Evolutionary conservation across 495 filamentous ascomycete genomes (phyloP).

Genomic region (Daldinia bambusicola): DNA sequence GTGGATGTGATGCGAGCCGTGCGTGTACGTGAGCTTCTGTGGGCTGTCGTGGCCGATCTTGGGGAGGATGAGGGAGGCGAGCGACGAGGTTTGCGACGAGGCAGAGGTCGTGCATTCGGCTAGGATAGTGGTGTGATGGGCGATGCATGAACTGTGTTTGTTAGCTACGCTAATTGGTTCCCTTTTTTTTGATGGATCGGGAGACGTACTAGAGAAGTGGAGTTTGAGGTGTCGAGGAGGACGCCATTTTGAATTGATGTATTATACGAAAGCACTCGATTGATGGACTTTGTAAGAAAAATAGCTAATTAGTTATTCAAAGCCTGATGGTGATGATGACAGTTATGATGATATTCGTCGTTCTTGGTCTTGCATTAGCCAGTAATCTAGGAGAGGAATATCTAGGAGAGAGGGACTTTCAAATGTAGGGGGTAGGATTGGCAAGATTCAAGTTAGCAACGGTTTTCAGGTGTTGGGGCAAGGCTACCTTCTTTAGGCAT

Average conservation of each 20-base stretch:
- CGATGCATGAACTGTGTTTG: constrained; percentile 80
- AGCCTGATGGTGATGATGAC: background rate
- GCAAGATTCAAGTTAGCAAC: constrained; percentile 21
- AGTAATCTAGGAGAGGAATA: constrained; percentile 5
- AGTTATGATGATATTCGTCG: background rate
- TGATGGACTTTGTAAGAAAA: background rate
- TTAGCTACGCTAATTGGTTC: constrained; percentile 28
- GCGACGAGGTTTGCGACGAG: constrained; percentile 77
- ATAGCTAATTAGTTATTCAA: background rate
- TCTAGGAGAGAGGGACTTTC: constrained; percentile 11
- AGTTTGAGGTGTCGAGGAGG: constrained; percentile 78
- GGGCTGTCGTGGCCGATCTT: constrained; percentile 85
- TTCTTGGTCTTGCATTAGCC: background rate
- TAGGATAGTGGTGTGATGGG: constrained; percentile 89
- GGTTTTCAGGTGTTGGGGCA: constrained; percentile 14
- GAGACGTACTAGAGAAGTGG: constrained; percentile 81
- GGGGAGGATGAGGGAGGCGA: constrained; percentile 93
- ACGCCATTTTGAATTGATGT: constrained; percentile 68
- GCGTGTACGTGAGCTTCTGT: constrained; percentile 93
- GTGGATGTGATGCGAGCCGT: constrained; percentile 90
- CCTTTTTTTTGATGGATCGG: constrained; percentile 15
- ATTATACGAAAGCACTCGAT: background rate
- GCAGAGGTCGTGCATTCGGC: constrained; percentile 87
- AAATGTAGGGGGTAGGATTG: constrained; percentile 12
- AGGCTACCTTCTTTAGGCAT: no score